phyloP scores from a whole-genome alignment of 495 filamentous ascomycete genomes.

The Thermothielavioides terrestris region DNA sequence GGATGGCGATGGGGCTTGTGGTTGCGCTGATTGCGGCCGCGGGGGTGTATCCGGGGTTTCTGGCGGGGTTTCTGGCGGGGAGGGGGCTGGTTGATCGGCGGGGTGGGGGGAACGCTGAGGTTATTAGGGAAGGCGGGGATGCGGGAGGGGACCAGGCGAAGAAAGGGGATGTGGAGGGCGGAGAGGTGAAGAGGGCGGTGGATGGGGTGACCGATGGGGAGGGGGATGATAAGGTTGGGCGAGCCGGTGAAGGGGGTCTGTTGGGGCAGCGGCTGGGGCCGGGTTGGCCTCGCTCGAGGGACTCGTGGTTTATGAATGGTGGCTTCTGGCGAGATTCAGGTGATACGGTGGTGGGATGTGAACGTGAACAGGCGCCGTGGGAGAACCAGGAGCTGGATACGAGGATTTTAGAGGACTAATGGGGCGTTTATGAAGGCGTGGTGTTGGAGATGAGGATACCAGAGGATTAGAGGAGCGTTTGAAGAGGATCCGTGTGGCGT shows the following conservation, averaged over 20 bases:
- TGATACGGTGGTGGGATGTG: not conserved
- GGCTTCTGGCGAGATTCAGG: not conserved
- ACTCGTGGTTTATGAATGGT: not conserved
- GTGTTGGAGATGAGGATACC: too few species aligned
- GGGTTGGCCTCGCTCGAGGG: not conserved
- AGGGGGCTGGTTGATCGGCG: conserved; percentile 28
- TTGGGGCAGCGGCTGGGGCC: not conserved
- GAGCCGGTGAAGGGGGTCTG: not conserved
- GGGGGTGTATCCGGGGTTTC: conserved; percentile 31
- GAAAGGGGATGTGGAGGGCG: not conserved
- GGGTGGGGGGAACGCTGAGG: not conserved
- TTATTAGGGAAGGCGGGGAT: not conserved
- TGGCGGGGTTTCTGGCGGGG: conserved; percentile 31
- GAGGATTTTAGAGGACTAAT: conserved; percentile 8
- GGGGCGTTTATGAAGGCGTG: too few species aligned
- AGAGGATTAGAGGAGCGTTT: too few species aligned
- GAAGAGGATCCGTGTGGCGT: too few species aligned
- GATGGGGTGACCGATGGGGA: not conserved
- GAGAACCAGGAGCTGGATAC: conserved; percentile 9
- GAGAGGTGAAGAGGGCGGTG: not conserved
- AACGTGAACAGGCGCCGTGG: conserved; percentile 5
- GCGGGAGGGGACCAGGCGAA: not conserved
- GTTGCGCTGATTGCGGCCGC: conserved; percentile 27
- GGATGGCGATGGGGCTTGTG: conserved; percentile 29
- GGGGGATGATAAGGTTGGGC: not conserved